These are phyloP conservation scores for Teratosphaeriaceae sp. DNA, from an alignment of 2,329 filamentous ascomycete species.

Conservation along the genomic window DNA sequence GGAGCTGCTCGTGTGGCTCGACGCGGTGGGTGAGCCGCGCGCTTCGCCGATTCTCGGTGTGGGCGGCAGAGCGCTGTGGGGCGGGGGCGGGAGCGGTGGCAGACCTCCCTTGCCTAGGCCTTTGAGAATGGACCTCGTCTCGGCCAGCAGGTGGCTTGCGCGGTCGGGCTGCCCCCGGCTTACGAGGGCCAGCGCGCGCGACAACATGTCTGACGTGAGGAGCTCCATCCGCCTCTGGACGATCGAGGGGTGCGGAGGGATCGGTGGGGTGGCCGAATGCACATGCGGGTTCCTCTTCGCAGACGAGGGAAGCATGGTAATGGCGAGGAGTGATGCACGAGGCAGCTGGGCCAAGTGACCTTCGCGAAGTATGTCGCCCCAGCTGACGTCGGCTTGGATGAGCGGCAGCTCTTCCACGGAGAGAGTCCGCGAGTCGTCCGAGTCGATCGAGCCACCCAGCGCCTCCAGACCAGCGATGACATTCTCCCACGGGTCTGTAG, in stretches of 20 bases:
- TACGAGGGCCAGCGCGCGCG: slow-evolving; percentile 81
- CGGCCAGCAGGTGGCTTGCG: slow-evolving; percentile 82
- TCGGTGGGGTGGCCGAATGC: slow-evolving; percentile 61
- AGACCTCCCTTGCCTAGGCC: slow-evolving; percentile 91
- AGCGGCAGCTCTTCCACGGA: slow-evolving; percentile 93
- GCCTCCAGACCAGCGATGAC: slow-evolving; percentile 94
- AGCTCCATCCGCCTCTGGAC: slow-evolving; percentile 97
- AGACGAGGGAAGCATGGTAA: slow-evolving; percentile 79
- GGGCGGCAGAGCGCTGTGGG: slow-evolving; percentile 30
- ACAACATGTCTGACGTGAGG: slow-evolving; percentile 96
- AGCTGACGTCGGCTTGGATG: slow-evolving; percentile 89
- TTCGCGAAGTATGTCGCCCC: slow-evolving; percentile 88
- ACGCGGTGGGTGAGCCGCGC: slow-evolving; percentile 14
- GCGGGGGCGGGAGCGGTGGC: slow-evolving; percentile 71
- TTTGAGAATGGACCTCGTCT: slow-evolving; percentile 92
- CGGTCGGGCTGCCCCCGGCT: slow-evolving; percentile 88
- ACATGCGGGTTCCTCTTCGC: slow-evolving; percentile 15
- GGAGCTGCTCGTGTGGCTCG: slow-evolving; percentile 12
- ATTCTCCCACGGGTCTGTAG: slow-evolving; percentile 94
- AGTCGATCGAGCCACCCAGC: slow-evolving; percentile 77
- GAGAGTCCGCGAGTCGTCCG: slow-evolving; percentile 72
- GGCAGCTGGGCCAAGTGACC: slow-evolving; percentile 80
- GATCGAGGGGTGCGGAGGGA: slow-evolving; percentile 89
- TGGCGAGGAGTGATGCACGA: slow-evolving; percentile 82
- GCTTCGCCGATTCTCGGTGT: slow-evolving; percentile 24